Percentiles rank a stretch among this genome's conserved stretches.
Evolutionary conservation across 441 rosid genomes (phyloP).

Genomic region (Gossypium lobatum): DNA sequence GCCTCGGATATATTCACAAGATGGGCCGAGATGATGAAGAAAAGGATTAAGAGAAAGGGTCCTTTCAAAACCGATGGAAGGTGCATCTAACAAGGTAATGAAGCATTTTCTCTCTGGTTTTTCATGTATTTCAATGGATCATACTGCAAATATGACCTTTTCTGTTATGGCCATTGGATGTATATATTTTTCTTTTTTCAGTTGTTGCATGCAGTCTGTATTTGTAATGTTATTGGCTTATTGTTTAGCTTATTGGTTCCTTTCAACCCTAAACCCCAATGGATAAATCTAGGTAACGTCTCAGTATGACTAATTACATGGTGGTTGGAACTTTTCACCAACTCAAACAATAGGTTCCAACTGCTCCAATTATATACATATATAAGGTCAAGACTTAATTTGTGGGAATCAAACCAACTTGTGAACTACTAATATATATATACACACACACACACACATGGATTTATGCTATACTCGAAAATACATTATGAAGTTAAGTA

Average conservation of each 20-base stretch:
- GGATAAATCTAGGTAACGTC: no score
- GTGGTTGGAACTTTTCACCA: neutral
- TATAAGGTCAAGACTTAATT: neutral
- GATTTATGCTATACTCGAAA: no score
- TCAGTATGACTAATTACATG: neutral
- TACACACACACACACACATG: no score
- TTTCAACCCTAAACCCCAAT: no score
- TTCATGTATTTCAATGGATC: neutral
- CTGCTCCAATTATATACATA: neutral
- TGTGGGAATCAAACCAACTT: neutral
- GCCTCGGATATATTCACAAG: constrained; percentile 56
- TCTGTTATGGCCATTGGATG: neutral
- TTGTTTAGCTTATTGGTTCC: neutral
- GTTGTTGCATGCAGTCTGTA: neutral
- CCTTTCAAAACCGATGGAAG: constrained; percentile 14
- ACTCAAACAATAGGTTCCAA: neutral
- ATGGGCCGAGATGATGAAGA: constrained; percentile 52
- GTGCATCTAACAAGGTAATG: neutral
- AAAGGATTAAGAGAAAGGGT: constrained; percentile 39
- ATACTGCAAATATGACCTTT: neutral
- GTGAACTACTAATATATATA: neutral
- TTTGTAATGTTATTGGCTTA: neutral
- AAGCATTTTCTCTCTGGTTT: neutral
- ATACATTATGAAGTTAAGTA: no score
- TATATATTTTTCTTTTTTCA: neutral